Base-by-base conservation (phyloP, 1,284 basidiomycete genomes). In the Earliella scabrosa region DNA sequence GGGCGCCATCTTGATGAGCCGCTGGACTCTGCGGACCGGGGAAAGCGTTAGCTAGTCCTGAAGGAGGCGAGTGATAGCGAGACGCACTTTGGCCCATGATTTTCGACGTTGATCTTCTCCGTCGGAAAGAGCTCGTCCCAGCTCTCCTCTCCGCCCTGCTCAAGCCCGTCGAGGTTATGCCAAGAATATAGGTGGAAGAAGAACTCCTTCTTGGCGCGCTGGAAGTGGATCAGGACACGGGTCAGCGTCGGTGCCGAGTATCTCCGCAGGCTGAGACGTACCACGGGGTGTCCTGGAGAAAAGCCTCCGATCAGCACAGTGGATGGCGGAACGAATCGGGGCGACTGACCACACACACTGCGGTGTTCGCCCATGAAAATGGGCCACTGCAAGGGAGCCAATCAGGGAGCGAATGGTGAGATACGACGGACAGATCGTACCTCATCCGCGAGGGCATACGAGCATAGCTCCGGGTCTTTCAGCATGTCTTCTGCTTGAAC, bases 1-100 rank as follows among this genome's bases (percentile, higher is more conserved):
- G 71, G 71, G 78, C 71, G 77, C 73, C 38, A 79, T 63, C 16
- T 70, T 63, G 21, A 71, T 69, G 3, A 86, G 59, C 54, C 76
- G 79, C 32, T 71, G 71, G 18, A 85, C 62, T 59, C 85, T 86
- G 32, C 32, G 31, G 9, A 16, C 35, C 23, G 50, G 24, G 32
- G 20, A 10, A 27, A 13, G 16, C 31, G 32, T 26, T 18, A 20
- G 41, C 26, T 4, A n/a, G n/a, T n/a, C n/a, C n/a, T n/a, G n/a
- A n/a, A 29, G 4, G 32, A 18, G 45, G 27, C 4, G 24, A 6
- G 16, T 16, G 23, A n/a, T n/a, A 7, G 13, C 6, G 6, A 8
- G 23, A 56, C 61, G 56, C 38, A 66, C 64, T 54, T 57, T 21
- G 56, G 52, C 10, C 56, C 59, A 50, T 62, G 59, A 4, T 39